These are phyloP conservation scores for Syzygium malaccense DNA, from an alignment of 441 rosid genomes.

Conservation along the genomic window DNA sequence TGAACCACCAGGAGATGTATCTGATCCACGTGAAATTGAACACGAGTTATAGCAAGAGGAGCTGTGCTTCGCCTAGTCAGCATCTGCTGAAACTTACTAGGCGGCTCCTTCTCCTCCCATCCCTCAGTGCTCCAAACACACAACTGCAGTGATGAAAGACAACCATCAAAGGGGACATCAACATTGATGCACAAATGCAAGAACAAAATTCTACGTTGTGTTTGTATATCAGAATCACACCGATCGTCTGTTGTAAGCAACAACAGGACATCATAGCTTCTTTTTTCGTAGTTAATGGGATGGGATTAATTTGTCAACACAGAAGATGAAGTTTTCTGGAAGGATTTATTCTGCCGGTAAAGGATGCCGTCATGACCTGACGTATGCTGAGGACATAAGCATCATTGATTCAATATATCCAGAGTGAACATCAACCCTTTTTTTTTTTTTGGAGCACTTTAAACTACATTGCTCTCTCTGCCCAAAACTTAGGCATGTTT, in stretches of 20 bases:
- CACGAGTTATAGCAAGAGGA: constrained; percentile 54
- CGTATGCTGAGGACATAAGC: background rate
- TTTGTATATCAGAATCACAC: background rate
- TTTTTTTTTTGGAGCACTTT: background rate
- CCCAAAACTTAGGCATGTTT: background rate
- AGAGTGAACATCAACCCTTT: background rate
- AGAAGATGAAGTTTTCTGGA: background rate
- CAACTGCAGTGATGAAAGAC: constrained; percentile 23
- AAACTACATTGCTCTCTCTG: background rate
- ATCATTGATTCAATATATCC: background rate
- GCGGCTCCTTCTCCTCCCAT: constrained; percentile 55
- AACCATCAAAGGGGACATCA: background rate
- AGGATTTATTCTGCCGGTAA: background rate
- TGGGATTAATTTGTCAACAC: background rate
- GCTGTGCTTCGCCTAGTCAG: constrained; percentile 32
- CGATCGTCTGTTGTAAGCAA: background rate
- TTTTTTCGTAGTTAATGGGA: background rate
- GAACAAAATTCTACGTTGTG: background rate
- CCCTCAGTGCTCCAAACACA: constrained; percentile 77
- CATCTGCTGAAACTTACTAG: constrained; percentile 48
- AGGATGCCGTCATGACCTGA: background rate
- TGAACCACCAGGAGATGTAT: constrained; percentile 51
- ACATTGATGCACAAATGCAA: background rate
- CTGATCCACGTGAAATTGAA: constrained; percentile 66
- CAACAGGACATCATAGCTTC: background rate